A percentile compares a stretch with the other conserved stretches of the same genome.
Evolutionary conservation across 805 yeast species (phyloP).

Genomic region (Metschnikowia cubensis): DNA sequence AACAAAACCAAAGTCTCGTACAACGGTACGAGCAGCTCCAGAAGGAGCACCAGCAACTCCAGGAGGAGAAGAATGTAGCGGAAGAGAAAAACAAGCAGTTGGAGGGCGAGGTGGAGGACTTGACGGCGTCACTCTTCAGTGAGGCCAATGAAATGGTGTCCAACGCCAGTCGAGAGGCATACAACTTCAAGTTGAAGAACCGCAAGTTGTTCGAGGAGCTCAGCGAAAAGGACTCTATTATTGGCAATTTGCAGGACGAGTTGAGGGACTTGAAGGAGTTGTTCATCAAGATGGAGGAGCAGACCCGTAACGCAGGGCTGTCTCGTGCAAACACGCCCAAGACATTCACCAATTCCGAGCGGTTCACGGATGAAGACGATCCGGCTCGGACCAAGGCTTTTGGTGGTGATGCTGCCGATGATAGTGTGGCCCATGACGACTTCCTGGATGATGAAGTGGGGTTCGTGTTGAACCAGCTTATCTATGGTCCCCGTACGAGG

Average conservation of each 20-base stretch:
- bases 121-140: constrained; percentile 70
- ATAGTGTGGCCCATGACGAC: neutral
- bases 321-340: constrained; percentile 16
- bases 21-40: constrained; percentile 30
- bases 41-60: constrained; percentile 21
- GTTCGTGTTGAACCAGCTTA: constrained; percentile 19
- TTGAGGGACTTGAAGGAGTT: constrained; percentile 59
- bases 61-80: constrained; percentile 41
- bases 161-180: constrained; percentile 65
- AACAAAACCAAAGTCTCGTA: constrained; percentile 21
- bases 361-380: neutral
- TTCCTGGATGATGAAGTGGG: constrained; percentile 5
- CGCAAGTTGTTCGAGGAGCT: constrained; percentile 49
- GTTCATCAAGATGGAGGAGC: constrained; percentile 52
- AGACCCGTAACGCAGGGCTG: constrained; percentile 17
- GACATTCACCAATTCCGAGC: neutral
- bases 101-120: constrained; percentile 73
- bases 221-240: constrained; percentile 63
- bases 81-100: constrained; percentile 57
- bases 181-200: constrained; percentile 57
- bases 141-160: constrained; percentile 86
- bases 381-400: neutral
- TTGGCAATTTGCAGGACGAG: constrained; percentile 65
- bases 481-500: constrained; percentile 34
- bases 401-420: neutral